Base-by-base conservation (phyloP, 208 protist species). In the Naegleria fowleri region DNA sequence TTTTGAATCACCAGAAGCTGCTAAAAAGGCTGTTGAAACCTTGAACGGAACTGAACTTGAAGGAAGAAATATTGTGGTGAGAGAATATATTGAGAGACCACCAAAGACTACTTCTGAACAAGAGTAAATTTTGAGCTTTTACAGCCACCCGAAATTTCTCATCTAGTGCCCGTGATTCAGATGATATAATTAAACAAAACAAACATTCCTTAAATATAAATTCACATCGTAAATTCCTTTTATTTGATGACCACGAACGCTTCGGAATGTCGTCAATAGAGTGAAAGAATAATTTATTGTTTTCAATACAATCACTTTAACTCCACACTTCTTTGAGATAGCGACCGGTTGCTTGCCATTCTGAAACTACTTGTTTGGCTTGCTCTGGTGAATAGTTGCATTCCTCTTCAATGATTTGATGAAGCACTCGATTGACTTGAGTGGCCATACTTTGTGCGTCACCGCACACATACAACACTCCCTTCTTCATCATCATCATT, bases 361-460 rank as follows among this genome's bases (percentile, higher is more conserved):
- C 5, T 25, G 25, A 5, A 33, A 86, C 19, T 11, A 86, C 16
- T 29, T 86, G 7, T 51, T 86, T 38, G 9, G 83, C 83, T 91
- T 91, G 48, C 40, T 83, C 48, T 22, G 22, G 38, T 48, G 79
- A 22, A 29, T 89, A 19, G 41, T 25, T 22, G 7, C n/a, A 36
- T 91, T 67, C 75, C 51, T 91, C 41, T 89, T 91, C 75, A 38
- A 67, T 15, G 7, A 75, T 43, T 43, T 39, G 22, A 43, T 51
- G 19, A 25, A 67, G 22, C 67, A 55, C 48, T 75, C 90, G 90
- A 88, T 98, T 95, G 7, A 98, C 97, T 90, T 98, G 96, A 91
- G 94, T 95, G 11, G 96, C 96, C 96, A 98, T 98, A 92, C 94
- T 92, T 92, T 96, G 95, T 3, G 96, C 96, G 92, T 98, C 97